phyloP scores from a whole-genome alignment of 73 alveolate species.

The Blepharisma japonicum region DNA sequence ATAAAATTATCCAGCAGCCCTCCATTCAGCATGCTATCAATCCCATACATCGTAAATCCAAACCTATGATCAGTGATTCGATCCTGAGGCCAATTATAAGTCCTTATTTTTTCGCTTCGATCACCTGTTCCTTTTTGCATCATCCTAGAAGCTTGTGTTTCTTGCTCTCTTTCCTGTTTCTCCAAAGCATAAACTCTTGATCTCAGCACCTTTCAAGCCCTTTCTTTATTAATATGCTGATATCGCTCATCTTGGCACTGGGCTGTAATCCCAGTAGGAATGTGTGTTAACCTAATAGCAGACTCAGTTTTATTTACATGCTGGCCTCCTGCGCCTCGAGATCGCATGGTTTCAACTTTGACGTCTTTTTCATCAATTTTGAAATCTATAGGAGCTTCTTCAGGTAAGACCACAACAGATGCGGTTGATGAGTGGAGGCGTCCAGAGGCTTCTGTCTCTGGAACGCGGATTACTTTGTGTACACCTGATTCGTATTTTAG shows the following conservation, averaged over 20 bases:
- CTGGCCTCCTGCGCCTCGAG: conserved; percentile 91
- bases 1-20: conserved; percentile 59
- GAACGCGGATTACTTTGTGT: conserved; percentile 84
- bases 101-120: conserved; percentile 78
- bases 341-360: conserved; percentile 68
- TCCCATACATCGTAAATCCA: conserved; percentile 57
- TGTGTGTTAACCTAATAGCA: conserved; percentile 78
- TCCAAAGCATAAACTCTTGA: conserved; percentile 51
- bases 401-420: conserved; percentile 77
- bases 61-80: conserved; percentile 88
- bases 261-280: conserved; percentile 81
- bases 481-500: conserved; percentile 85
- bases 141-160: conserved; percentile 18
- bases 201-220: conserved; percentile 57
- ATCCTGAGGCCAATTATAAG: conserved; percentile 83
- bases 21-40: conserved; percentile 74
- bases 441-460: conserved; percentile 82
- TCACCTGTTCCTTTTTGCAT: conserved; percentile 71
- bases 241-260: conserved; percentile 72
- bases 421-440: conserved; percentile 80
- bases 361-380: conserved; percentile 69
- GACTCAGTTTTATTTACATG: conserved; percentile 87
- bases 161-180: conserved; percentile 43
- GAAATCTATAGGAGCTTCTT: conserved; percentile 59
- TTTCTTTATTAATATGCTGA: conserved; percentile 68